These are phyloP conservation scores for Kandelia obovata DNA, from an alignment of 345 rosid genomes.

Conservation along the genomic window DNA sequence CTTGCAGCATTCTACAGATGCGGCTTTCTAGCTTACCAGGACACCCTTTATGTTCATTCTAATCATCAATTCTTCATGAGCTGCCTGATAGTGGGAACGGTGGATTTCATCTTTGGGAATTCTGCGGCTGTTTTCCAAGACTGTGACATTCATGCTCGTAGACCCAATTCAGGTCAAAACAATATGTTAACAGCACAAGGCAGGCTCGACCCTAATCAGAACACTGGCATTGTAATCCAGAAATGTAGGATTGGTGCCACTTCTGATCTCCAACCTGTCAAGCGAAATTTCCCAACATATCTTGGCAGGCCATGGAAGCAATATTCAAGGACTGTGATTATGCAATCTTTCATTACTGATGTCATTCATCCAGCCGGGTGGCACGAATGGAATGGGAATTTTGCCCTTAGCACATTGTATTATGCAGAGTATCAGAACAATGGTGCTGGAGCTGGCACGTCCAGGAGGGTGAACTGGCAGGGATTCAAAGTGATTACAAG, in stretches of 20 bases:
- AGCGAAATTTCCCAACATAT: conserved; percentile 51
- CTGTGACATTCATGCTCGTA: conserved; percentile 80
- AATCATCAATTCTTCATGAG: too few relatives aligned
- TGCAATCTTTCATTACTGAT: conserved; percentile 60
- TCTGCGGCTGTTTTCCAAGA: conserved; percentile 52
- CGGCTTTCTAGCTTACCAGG: conserved; percentile 63
- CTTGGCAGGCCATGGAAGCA: conserved; percentile 83
- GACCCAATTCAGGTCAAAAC: conserved; percentile 66
- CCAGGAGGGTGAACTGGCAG: conserved; percentile 58
- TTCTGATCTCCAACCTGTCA: conserved; percentile 45
- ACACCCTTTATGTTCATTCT: conserved; percentile 53
- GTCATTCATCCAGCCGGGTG: conserved; percentile 63
- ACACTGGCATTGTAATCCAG: conserved; percentile 82
- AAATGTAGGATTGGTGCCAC: conserved; percentile 72
- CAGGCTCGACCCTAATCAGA: conserved; percentile 68
- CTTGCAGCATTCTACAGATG: conserved; percentile 66
- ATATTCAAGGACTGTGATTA: conserved; percentile 66
- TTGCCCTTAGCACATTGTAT: conserved; percentile 57
- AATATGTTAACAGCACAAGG: conserved; percentile 93
- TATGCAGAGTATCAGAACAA: conserved; percentile 62
- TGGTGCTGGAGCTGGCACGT: conserved; percentile 65
- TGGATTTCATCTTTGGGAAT: conserved; percentile 47
- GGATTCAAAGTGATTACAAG: conserved; percentile 54
- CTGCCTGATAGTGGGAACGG: too few relatives aligned
- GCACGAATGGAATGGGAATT: conserved; percentile 64